Base-by-base conservation (phyloP, 2,329 filamentous ascomycete genomes). In the Paraphaeosphaeria minitans region DNA sequence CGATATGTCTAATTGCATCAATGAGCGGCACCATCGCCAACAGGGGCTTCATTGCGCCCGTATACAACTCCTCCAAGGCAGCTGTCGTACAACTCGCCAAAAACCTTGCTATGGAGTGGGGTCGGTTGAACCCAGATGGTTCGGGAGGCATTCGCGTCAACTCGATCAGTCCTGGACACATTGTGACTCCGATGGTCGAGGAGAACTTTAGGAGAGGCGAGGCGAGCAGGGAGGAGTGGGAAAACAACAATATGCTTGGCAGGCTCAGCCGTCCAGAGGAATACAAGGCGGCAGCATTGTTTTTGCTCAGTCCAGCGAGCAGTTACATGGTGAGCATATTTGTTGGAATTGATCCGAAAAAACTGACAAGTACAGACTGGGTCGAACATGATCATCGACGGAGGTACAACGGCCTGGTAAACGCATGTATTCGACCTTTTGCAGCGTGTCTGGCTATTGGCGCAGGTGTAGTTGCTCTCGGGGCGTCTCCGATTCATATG, bases 141-240 rank as follows among this genome's bases (percentile, higher is more conserved):
- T 77, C 80, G 60, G 79, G 89, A 64, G 86, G 86, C 22, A 93
- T 94, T 68, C 84, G 91, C 3, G 89, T 93, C 55, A 94, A 94
- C 78, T 90, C 88, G 5, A 83, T 94, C 55, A 92, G 88, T 27
- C 90, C 91, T 0, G 91, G 91, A 24, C 91, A 92, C 72, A 91
- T 92, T 69, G 82, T 89, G 29, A 93, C 90, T 2, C 87, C 89
- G 10, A 96, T 96, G 92, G 90, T 94, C 1, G 84, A 90, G 72
- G 84, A 85, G 59, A 85, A 96, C 41, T 94, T 96, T 69, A 83
- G 87, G 62, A 83, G 87, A 61, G 84, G 88, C 61, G 84, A 89
- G 64, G 89, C 87, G 60, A 89, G 90, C 0, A 72, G 69, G 37
- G 66, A 70, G 24, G 83, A 87, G 61, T 96, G 92, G 92, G 86